Evolutionary conservation across 306 rosid species (phyloP), one percentile per base, ranked within the genome.

Genomic region (Pterocarpus macrocarpus): DNA sequence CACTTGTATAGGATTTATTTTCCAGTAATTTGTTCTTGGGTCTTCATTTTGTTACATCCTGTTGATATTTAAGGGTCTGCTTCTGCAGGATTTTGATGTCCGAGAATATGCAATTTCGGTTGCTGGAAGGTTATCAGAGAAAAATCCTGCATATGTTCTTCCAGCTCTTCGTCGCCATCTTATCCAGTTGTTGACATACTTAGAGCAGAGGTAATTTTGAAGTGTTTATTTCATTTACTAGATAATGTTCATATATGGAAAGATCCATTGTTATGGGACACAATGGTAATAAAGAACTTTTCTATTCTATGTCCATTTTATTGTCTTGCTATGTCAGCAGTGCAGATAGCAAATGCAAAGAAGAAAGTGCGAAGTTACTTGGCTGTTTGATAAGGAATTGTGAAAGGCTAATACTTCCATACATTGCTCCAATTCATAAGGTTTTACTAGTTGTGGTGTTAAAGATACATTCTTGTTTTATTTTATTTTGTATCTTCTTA

Each of bases 131-230:
- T 83, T 95, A 78, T 93, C 99, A 1, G 98, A 91, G 87, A 95
- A 93, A 83, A 95, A 95, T 87, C 99, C 99, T 85, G 99, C 99
- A 49, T 95, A 95, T 69, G 98, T 93, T 89, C 97, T 95, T 83
- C 98, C 99, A 38, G 98, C 99, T 13, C 99, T 95, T 85, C 99
- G 99, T 69, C 96, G 99, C 53, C 95, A 95, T 90, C 98, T 95
- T 71, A 95, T 95, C 81, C 99, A 95, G 88, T 77, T 95, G 88
- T 74, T 95, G 75, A 95, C 97, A 33, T 90, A 93, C 85, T 78
- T 95, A 86, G 98, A 90, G 64, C 97, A 93, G 87, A 95, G 99
- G 99, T 95, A 82, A 90, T 75, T 69, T 75, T 76, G 72, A 58
- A 67, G 62, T 77, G n/a, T 69, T 67, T 17, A 17, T 47, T 44